Percentiles rank a stretch among this genome's conserved stretches.
These are phyloP conservation scores for Cenchrus purpureus DNA, from an alignment of 176 grass and related monocot species.

Conservation along the genomic window DNA sequence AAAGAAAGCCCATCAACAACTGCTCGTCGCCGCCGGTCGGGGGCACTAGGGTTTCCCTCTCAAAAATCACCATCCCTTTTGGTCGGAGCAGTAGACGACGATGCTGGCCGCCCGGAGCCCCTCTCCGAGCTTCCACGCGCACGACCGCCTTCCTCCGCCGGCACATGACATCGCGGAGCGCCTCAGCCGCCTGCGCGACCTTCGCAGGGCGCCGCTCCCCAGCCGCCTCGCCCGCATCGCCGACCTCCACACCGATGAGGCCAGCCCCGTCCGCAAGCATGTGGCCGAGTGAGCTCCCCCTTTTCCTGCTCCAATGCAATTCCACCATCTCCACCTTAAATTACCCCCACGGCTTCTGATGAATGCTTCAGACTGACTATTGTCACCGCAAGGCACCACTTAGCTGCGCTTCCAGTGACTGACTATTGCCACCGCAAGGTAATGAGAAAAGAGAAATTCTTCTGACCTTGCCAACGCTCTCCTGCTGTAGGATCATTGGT, in stretches of 20 bases:
- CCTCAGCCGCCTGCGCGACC: conserved; percentile 58
- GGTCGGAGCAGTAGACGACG: background rate
- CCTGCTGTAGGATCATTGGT: conserved; percentile 73
- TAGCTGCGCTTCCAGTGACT: background rate
- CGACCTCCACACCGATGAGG: conserved; percentile 64
- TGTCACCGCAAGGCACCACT: no score
- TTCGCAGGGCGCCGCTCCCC: conserved; percentile 57
- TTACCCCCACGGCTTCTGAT: background rate
- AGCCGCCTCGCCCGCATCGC: conserved; percentile 63
- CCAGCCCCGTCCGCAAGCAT: conserved; percentile 80
- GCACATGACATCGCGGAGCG: conserved; percentile 41
- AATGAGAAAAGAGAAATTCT: background rate
- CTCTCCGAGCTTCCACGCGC: conserved; percentile 6
- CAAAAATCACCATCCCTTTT: background rate
- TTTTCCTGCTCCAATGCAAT: background rate
- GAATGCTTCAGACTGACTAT: background rate
- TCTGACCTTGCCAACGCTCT: background rate
- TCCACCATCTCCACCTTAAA: background rate
- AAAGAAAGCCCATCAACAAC: no score
- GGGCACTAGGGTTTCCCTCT: background rate
- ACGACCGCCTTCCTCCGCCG: background rate
- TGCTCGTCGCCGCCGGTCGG: background rate
- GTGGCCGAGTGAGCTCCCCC: conserved; percentile 61
- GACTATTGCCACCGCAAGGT: background rate
- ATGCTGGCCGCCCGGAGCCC: conserved; percentile 40